Evolutionary conservation across 2,329 filamentous ascomycete species (phyloP).

Genomic region (Alternaria arbusti): DNA sequence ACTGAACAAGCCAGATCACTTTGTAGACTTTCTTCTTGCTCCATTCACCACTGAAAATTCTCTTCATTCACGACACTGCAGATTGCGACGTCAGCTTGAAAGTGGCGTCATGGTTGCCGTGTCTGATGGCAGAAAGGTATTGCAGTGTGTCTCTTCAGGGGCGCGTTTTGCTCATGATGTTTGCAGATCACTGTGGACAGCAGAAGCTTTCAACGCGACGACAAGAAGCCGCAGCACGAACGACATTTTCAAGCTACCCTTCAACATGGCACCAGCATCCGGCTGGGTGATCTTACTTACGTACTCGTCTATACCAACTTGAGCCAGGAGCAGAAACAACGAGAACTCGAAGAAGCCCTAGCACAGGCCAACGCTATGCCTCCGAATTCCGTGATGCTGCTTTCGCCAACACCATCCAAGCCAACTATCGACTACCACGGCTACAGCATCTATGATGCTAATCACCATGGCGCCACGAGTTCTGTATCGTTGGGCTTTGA

Average conservation of each 20-base stretch:
- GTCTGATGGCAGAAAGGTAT: constrained; percentile 7
- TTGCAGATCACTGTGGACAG: constrained; percentile 1
- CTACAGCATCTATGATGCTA: constrained; percentile 11
- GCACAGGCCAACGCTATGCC: background rate
- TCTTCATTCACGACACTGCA: constrained; percentile 1
- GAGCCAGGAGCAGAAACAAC: constrained; percentile 1
- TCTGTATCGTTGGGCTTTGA: constrained; percentile 9
- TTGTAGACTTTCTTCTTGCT: constrained; percentile 8
- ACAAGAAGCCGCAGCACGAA: background rate
- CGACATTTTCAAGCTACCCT: constrained; percentile 5
- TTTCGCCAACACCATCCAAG: constrained; percentile 7
- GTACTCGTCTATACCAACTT: constrained; percentile 6
- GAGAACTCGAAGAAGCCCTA: constrained; percentile 5
- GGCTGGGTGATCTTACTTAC: constrained; percentile 7
- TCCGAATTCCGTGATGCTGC: constrained; percentile 1
- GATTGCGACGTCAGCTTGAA: constrained; percentile 1
- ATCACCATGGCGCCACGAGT: constrained; percentile 7
- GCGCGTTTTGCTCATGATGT: background rate
- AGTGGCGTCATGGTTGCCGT: background rate
- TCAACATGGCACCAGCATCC: constrained; percentile 4
- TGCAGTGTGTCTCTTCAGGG: background rate
- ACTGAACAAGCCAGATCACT: background rate
- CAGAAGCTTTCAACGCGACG: constrained; percentile 5
- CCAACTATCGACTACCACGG: constrained; percentile 9
- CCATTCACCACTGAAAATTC: background rate